A percentile compares a stretch with the other conserved stretches of the same genome.
These are phyloP conservation scores for Hypoxylon lienhwacheense DNA, from an alignment of 495 filamentous ascomycete genomes.

Conservation along the genomic window DNA sequence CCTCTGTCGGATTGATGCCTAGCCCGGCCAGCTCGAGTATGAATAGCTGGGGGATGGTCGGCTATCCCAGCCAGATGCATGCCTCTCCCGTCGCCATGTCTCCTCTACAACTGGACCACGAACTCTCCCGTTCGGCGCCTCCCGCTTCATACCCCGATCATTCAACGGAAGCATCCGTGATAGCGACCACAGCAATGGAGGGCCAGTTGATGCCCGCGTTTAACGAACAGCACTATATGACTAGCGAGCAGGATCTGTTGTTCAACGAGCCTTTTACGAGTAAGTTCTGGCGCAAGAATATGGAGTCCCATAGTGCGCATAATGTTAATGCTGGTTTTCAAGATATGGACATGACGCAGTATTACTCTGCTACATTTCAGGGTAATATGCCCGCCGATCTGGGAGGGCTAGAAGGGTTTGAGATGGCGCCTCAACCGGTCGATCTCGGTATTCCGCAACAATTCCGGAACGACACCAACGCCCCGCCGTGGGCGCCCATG, in stretches of 20 bases:
- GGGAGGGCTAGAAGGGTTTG: constrained; percentile 24
- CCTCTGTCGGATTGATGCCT: constrained; percentile 43
- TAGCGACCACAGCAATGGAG: constrained; percentile 19
- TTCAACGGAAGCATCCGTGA: constrained; percentile 14
- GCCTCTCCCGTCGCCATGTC: constrained; percentile 34
- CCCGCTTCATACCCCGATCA: constrained; percentile 36
- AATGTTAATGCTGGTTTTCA: constrained; percentile 7
- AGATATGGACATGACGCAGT: constrained; percentile 30
- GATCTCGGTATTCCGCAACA: constrained; percentile 41
- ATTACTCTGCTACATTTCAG: constrained; percentile 27
- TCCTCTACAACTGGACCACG: constrained; percentile 28
- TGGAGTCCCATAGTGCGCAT: constrained; percentile 2
- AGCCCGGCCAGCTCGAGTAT: constrained; percentile 48
- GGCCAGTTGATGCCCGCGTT: constrained; percentile 34
- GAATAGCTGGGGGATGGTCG: constrained; percentile 47
- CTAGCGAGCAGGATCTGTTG: constrained; percentile 19
- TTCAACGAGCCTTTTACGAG: constrained; percentile 28
- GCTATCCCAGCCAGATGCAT: constrained; percentile 35
- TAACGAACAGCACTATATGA: constrained; percentile 32
- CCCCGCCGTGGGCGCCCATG: constrained; percentile 45
- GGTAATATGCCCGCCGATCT: constrained; percentile 21
- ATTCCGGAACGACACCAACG: constrained; percentile 37
- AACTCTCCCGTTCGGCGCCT: constrained; percentile 12
- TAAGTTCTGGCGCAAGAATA: constrained; percentile 17
- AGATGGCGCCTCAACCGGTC: constrained; percentile 19